Evolutionary conservation across 2,329 filamentous ascomycete genomes (phyloP).

Genomic region (Nothophoma quercina): DNA sequence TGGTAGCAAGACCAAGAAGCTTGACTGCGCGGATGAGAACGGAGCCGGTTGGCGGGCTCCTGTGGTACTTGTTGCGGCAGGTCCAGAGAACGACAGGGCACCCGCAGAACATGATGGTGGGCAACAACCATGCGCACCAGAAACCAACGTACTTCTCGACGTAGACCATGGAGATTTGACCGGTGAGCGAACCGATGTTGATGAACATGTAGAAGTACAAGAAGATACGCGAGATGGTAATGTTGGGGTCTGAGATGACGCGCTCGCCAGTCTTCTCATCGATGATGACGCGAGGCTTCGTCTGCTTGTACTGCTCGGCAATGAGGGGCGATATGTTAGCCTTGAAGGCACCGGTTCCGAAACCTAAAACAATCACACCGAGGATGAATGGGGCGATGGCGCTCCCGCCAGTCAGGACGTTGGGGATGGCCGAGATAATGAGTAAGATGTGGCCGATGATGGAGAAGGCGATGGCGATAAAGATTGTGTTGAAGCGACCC

Average conservation of each 20-base stretch:
- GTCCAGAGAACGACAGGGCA: constrained; percentile 68
- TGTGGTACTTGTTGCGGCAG: constrained; percentile 68
- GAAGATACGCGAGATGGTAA: constrained; percentile 72
- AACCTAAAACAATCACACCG: constrained; percentile 57
- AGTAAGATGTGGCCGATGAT: constrained; percentile 64
- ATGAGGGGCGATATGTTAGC: constrained; percentile 67
- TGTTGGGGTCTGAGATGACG: constrained; percentile 73
- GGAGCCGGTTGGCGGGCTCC: constrained; percentile 73
- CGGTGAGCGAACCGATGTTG: constrained; percentile 69
- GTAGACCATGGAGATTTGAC: constrained; percentile 75
- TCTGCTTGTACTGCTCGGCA: constrained; percentile 72
- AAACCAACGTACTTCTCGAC: constrained; percentile 79
- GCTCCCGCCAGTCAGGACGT: constrained; percentile 51
- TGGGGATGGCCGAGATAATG: constrained; percentile 62
- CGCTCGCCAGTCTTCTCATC: constrained; percentile 65
- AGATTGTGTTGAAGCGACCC: constrained; percentile 69
- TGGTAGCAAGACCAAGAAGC: constrained; percentile 67
- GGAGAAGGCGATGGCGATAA: constrained; percentile 56
- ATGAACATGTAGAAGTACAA: constrained; percentile 60
- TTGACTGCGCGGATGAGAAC: constrained; percentile 72
- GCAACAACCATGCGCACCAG: constrained; percentile 74
- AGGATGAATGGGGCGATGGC: constrained; percentile 60
- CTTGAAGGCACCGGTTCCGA: constrained; percentile 59
- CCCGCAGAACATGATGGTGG: constrained; percentile 69
- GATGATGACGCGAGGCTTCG: constrained; percentile 64